Conservation (phyloP, 306 rosid genomes). For the Urtica urens region DNA sequence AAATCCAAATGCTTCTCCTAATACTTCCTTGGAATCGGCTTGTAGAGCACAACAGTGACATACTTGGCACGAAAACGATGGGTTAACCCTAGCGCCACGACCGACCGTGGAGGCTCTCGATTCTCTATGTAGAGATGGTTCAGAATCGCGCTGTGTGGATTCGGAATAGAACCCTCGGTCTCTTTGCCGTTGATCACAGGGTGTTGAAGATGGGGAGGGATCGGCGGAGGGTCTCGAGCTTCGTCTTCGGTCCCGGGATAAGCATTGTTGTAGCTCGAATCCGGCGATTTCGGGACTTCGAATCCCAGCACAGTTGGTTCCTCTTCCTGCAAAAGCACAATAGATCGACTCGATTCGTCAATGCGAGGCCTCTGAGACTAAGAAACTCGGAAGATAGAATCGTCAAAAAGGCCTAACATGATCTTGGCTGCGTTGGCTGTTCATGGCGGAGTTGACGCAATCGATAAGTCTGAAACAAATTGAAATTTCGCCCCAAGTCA, state of each 20-base stretch:
- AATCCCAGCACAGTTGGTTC: conserved; percentile 68
- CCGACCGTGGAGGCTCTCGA: conserved; percentile 65
- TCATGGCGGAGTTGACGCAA: conserved; percentile 68
- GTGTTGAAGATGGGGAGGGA: conserved; percentile 76
- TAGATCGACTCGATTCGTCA: too few species aligned
- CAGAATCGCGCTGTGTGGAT: conserved; percentile 52
- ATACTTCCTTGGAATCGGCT: conserved; percentile 65
- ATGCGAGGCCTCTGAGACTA: too few species aligned
- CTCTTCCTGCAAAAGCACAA: conserved; percentile 53
- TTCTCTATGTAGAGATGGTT: conserved; percentile 94
- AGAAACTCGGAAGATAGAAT: conserved; percentile 13
- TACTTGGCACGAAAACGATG: conserved; percentile 81
- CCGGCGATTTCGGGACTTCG: conserved; percentile 79
- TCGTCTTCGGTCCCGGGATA: conserved; percentile 68
- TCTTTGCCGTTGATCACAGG: conserved; percentile 41
- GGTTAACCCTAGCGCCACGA: conserved; percentile 79
- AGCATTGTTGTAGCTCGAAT: conserved; percentile 66
- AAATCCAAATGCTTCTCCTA: conserved; percentile 9
- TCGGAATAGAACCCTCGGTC: conserved; percentile 40
- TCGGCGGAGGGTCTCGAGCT: conserved; percentile 72
- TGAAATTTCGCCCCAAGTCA: too few species aligned
- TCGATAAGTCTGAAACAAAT: too few species aligned
- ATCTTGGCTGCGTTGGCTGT: conserved; percentile 40
- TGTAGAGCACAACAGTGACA: conserved; percentile 92
- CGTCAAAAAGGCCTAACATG: conserved; percentile 39